Base-by-base conservation (phyloP, 2,329 filamentous ascomycete species). In the Aspergillus quadrilineatus region DNA sequence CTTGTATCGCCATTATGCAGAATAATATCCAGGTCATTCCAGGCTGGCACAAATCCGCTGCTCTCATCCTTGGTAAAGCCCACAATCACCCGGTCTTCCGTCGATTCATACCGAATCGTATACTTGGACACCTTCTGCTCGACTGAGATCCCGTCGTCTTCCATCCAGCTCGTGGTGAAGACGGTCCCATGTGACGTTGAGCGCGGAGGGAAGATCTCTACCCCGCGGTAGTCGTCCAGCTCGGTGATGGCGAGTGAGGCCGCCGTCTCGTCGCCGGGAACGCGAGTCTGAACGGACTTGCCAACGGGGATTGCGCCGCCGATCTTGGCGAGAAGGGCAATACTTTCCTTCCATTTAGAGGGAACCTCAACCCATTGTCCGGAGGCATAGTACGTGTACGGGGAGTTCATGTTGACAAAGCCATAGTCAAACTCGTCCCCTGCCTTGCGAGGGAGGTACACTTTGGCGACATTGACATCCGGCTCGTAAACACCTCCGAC, bases 401-500 rank as follows among this genome's bases (percentile, higher is more conserved):
- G 84, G 0, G 79, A 75, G 50, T 86, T 86, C 36, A 85, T 70
- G 64, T 89, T 89, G 28, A 88, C 63, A 67, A 80, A 89, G 0
- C 86, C 84, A 5, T 79, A 76, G 28, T 85, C 81, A 0, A 74
- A 74, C 1, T 67, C 71, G 0, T 72, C 69, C 12, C 72, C 69
- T 3, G 60, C 57, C 50, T 75, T 73, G 26, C 75, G 75, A 0
- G 87, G 87, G 0, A 89, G 79, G 62, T 90, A 90, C 7, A 90
- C 73, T 9, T 74, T 79, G 0, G 82, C 83, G 9, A 73, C 77
- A 22, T 71, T 77, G 1, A 77, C 76, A 4, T 83, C 85, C 0
- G 85, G 75, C 63, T 86, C 80, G 64, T 87, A 90, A 0, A 90
- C 85, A 4, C 87, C 87, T 2, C 85, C 85, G 6, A 90, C 75